Evolutionary conservation across 139 green algal genomes (phyloP).

Genomic region (Chlorella vulgaris): DNA sequence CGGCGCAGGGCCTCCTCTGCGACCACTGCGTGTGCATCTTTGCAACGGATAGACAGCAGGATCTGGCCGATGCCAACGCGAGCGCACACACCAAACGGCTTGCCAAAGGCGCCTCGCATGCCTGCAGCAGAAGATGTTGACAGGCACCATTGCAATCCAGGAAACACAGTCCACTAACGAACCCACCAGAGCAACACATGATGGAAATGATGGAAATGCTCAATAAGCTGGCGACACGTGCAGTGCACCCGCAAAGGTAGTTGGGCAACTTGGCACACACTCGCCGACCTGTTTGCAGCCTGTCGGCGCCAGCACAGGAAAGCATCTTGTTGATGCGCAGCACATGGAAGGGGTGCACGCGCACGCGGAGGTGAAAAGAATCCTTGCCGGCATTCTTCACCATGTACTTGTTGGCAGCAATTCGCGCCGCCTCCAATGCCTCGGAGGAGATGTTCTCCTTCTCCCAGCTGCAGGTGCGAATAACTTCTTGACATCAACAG

Average conservation of each 20-base stretch:
- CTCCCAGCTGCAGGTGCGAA: conserved; percentile 90
- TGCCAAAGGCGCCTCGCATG: conserved; percentile 99
- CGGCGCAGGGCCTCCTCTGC: conserved; percentile 95
- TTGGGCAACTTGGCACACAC: background rate
- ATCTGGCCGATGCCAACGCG: conserved; percentile 98
- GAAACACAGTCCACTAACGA: too few relatives aligned
- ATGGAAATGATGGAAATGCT: too few relatives aligned
- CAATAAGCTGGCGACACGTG: background rate
- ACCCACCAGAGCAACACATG: too few relatives aligned
- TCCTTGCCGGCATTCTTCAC: conserved; percentile 97
- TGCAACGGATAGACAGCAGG: conserved; percentile 97
- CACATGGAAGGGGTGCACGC: conserved; percentile 99
- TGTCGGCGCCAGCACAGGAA: conserved; percentile 98
- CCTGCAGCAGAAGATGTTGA: conserved; percentile 44
- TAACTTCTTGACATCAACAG: too few relatives aligned
- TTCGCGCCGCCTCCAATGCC: conserved; percentile 95
- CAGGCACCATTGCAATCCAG: background rate
- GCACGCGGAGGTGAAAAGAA: conserved; percentile 97
- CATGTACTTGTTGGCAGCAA: conserved; percentile 99
- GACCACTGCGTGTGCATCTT: conserved; percentile 79
- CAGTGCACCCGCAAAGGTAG: background rate
- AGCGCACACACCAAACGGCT: conserved; percentile 89
- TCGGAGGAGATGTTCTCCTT: conserved; percentile 91
- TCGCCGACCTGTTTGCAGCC: conserved; percentile 88
- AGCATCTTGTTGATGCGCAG: conserved; percentile 99